phyloP scores from a whole-genome alignment of 2,329 filamentous ascomycete species.

The Sclerotinia spermophila region DNA sequence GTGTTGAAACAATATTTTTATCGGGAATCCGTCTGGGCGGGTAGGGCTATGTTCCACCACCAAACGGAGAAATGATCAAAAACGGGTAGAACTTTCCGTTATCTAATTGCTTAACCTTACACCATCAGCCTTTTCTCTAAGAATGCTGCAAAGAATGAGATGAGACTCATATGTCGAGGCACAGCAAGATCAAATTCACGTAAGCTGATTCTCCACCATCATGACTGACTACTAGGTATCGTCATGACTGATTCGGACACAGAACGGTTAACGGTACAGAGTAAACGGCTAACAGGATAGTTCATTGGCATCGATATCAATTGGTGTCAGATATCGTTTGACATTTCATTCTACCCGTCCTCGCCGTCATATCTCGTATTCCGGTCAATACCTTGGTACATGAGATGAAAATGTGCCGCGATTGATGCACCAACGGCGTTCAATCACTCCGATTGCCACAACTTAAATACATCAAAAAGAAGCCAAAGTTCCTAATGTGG shows the following conservation, averaged over 20 bases:
- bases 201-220: slow-evolving; percentile 12
- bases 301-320: neutral
- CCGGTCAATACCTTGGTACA: neutral
- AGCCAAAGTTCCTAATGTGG: neutral
- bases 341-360: neutral
- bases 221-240: neutral
- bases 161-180: neutral
- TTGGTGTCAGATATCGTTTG: neutral
- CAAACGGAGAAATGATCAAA: neutral
- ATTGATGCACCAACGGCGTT: slow-evolving; percentile 4
- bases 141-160: neutral
- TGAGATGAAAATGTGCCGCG: slow-evolving; percentile 6
- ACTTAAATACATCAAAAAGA: neutral
- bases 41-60: slow-evolving; percentile 11
- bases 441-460: neutral
- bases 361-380: neutral
- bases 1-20: neutral
- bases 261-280: neutral
- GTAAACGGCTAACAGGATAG: neutral
- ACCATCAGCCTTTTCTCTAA: neutral
- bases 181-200: neutral
- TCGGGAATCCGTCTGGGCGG: neutral
- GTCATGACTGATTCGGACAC: neutral
- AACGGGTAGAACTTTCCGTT: neutral
- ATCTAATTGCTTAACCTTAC: neutral